phyloP scores from a whole-genome alignment of 164 flowering plant species.

The Stephania cephalantha region DNA sequence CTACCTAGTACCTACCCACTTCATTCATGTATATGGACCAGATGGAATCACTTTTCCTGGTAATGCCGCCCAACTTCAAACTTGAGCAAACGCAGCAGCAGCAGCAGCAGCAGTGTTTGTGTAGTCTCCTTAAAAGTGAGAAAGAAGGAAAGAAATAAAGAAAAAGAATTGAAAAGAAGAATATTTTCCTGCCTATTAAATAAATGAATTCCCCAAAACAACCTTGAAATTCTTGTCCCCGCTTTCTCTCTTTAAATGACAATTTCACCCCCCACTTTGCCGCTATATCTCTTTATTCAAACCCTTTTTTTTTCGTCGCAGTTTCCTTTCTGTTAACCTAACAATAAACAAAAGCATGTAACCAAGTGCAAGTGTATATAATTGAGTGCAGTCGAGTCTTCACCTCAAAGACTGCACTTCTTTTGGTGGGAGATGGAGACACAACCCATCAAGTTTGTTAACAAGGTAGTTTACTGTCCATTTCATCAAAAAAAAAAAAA shows the following conservation, averaged over 20 bases:
- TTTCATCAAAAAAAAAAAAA: too few species aligned
- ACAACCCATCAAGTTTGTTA: neutral
- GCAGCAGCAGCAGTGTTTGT: neutral
- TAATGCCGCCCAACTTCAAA: neutral
- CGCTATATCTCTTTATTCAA: neutral
- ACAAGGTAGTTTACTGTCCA: too few species aligned
- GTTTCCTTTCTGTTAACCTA: neutral
- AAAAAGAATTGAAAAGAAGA: neutral
- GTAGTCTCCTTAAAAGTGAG: neutral
- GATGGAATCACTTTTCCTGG: conserved; percentile 1
- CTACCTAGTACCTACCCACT: too few species aligned
- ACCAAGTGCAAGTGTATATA: neutral
- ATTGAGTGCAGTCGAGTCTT: neutral
- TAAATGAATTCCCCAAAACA: neutral
- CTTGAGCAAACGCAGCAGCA: too few species aligned
- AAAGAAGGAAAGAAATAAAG: neutral
- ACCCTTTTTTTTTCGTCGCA: too few species aligned
- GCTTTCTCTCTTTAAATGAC: neutral
- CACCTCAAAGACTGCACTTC: neutral
- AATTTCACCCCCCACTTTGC: neutral
- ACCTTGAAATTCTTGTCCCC: neutral
- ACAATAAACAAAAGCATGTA: neutral
- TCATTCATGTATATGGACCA: too few species aligned
- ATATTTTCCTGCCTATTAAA: neutral
- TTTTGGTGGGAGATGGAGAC: neutral